Evolutionary conservation across 2,329 filamentous ascomycete species (phyloP).

Genomic region (Arthrobotrys pseudoclavata): DNA sequence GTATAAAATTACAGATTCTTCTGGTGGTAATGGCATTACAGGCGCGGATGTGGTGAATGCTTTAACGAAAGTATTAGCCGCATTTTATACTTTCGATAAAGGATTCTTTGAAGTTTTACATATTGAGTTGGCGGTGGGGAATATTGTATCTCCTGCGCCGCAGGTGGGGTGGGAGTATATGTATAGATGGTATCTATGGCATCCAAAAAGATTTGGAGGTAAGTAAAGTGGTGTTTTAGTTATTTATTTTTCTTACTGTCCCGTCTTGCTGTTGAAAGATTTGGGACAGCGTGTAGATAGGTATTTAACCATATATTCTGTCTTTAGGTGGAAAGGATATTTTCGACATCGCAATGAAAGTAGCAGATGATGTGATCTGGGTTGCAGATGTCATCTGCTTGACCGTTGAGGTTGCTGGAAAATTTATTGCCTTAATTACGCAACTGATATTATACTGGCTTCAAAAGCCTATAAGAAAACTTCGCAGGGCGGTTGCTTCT

Average conservation of each 20-base stretch:
- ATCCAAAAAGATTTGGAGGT: slow-evolving; percentile 2
- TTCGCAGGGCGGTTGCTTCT: too few relatives aligned
- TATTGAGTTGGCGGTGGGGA: background rate
- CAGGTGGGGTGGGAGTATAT: background rate
- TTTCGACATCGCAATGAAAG: background rate
- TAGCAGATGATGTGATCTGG: background rate
- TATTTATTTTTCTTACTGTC: background rate
- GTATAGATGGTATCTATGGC: slow-evolving; percentile 21
- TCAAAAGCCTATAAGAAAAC: too few relatives aligned
- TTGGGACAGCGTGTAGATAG: too few relatives aligned
- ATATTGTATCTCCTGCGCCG: background rate
- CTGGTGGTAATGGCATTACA: background rate
- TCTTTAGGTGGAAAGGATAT: background rate
- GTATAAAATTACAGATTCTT: background rate
- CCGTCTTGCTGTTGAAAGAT: too few relatives aligned
- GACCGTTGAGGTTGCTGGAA: background rate
- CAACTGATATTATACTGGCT: too few relatives aligned
- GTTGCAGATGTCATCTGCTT: background rate
- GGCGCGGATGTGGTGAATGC: background rate
- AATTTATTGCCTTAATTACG: too few relatives aligned
- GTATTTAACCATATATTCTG: too few relatives aligned
- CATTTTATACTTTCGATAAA: background rate
- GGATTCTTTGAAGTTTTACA: slow-evolving; percentile 1
- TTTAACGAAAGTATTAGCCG: background rate
- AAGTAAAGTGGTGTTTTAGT: background rate